Percentiles rank a stretch among this genome's conserved stretches.
Conservation (phyloP, 1,284 basidiomycete genomes). For the Cutaneotrichosporon mucoides region DNA sequence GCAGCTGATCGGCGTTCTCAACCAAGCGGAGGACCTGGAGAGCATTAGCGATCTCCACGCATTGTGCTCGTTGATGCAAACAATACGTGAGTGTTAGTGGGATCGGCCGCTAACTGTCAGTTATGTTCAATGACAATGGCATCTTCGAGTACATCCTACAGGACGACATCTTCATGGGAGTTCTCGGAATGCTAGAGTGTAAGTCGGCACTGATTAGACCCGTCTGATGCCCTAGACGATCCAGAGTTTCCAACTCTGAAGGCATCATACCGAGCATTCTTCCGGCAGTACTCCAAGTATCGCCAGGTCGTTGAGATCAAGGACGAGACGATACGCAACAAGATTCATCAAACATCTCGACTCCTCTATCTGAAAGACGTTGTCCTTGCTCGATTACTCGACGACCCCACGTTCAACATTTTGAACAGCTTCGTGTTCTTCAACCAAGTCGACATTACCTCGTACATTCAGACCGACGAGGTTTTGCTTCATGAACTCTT, state of each 20-base stretch:
- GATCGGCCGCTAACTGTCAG: constrained; percentile 51
- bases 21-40: constrained; percentile 88
- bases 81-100: constrained; percentile 69
- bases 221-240: constrained; percentile 63
- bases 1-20: constrained; percentile 74
- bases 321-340: constrained; percentile 67
- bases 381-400: constrained; percentile 86
- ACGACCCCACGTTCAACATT: constrained; percentile 95
- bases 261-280: constrained; percentile 92
- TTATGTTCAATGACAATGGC: constrained; percentile 90
- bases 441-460: constrained; percentile 98
- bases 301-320: constrained; percentile 79
- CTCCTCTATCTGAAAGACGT: constrained; percentile 97
- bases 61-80: constrained; percentile 88
- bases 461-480: constrained; percentile 75
- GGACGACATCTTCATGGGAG: constrained; percentile 87
- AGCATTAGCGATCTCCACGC: constrained; percentile 82
- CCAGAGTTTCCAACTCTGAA: constrained; percentile 94
- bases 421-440: constrained; percentile 97
- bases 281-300: constrained; percentile 73
- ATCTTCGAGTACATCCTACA: constrained; percentile 94
- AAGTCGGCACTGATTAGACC: constrained; percentile 39
- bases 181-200: constrained; percentile 97
- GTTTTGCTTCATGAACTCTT: constrained; percentile 74
- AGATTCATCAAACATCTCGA: constrained; percentile 95